These are phyloP conservation scores for Sinapis alba DNA, from an alignment of 441 rosid species.

Conservation along the genomic window DNA sequence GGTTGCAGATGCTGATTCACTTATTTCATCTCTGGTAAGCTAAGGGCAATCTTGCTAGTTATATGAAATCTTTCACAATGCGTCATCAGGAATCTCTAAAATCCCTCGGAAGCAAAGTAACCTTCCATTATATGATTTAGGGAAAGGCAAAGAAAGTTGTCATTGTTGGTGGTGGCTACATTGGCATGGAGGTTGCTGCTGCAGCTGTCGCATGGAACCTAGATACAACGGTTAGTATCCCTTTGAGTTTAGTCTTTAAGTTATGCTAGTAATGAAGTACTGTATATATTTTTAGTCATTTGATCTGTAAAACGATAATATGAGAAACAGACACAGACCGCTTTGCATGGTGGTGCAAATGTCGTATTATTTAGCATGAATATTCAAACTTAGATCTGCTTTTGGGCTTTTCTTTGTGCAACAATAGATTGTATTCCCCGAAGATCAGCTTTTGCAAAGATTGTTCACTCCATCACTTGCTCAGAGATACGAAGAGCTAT, in stretches of 20 bases:
- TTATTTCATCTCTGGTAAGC: slow-evolving; percentile 78
- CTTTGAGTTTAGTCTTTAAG: background rate
- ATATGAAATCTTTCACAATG: slow-evolving; percentile 8
- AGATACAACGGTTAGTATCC: slow-evolving; percentile 68
- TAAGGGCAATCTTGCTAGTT: slow-evolving; percentile 4
- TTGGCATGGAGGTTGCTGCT: slow-evolving; percentile 99
- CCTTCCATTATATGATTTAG: slow-evolving; percentile 42
- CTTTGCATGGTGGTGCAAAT: too few species aligned
- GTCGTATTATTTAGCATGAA: background rate
- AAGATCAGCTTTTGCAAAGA: slow-evolving; percentile 83
- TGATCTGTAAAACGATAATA: background rate
- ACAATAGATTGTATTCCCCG: slow-evolving; percentile 79
- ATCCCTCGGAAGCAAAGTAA: background rate
- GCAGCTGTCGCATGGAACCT: slow-evolving; percentile 94
- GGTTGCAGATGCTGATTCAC: slow-evolving; percentile 86
- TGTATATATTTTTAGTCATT: background rate
- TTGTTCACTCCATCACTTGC: slow-evolving; percentile 92
- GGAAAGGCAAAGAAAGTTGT: slow-evolving; percentile 77
- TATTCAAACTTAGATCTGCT: slow-evolving; percentile 19
- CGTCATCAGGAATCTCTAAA: background rate
- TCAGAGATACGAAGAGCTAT: slow-evolving; percentile 74
- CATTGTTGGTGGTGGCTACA: slow-evolving; percentile 96
- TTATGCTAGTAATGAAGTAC: slow-evolving; percentile 4
- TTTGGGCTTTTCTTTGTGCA: slow-evolving; percentile 2
- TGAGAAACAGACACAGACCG: too few species aligned